phyloP scores from a whole-genome alignment of 805 yeast genomes.

The Kluyveromyces aestuarii region DNA sequence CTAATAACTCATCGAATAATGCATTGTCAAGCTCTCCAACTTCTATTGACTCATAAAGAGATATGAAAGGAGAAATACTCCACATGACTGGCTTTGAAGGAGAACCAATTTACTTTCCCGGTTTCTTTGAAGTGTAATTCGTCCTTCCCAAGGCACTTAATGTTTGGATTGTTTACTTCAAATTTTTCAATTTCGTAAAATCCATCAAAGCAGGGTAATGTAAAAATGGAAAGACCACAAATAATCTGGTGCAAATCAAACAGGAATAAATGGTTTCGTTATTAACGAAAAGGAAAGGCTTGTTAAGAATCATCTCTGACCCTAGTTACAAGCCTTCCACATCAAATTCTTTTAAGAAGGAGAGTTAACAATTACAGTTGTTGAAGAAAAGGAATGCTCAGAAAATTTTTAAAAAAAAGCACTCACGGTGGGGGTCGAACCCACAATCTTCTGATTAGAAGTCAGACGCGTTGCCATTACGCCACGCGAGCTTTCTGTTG shows the following conservation, averaged over 20 bases:
- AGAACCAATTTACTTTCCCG: background rate
- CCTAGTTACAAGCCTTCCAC: too few relatives aligned
- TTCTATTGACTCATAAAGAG: constrained; percentile 40
- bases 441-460: constrained; percentile 48
- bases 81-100: constrained; percentile 9
- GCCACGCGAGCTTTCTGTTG: constrained; percentile 37
- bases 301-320: too few relatives aligned
- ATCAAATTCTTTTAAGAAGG: too few relatives aligned
- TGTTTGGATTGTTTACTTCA: background rate
- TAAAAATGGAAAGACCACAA: too few relatives aligned
- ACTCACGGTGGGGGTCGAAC: constrained; percentile 50
- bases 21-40: constrained; percentile 15
- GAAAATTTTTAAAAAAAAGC: constrained; percentile 18
- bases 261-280: too few relatives aligned
- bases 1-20: constrained; percentile 28
- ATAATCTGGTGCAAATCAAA: too few relatives aligned
- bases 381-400: background rate
- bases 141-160: background rate
- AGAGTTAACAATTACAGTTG: background rate
- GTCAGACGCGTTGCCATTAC: constrained; percentile 51
- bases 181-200: background rate
- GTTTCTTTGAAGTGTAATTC: too few relatives aligned
- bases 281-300: too few relatives aligned
- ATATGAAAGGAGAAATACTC: constrained; percentile 29
- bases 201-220: background rate